Evolutionary conservation across 2,329 filamentous ascomycete genomes (phyloP), one percentile per base, ranked within the genome.

Genomic region (Diaporthe citriasiana): DNA sequence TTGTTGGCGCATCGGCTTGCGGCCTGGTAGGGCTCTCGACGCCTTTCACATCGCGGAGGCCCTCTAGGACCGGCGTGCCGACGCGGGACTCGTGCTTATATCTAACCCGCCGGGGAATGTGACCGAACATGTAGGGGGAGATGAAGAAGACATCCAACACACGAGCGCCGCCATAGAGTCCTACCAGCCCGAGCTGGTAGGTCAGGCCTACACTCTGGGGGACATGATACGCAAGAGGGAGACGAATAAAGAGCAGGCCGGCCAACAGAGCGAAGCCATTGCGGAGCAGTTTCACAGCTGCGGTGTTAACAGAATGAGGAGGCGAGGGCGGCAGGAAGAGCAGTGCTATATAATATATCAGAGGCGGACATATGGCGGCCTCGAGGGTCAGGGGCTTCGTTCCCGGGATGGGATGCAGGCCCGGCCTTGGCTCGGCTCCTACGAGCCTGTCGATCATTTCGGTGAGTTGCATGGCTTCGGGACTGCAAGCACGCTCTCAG

Each of bases 91-190:
- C 76, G 74, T 85, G 83, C 55, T 80, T 79, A 70, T 85, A 85
- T n/a, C 79, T 79, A 7, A 86, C 84, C n/a, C 84, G 76, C 17
- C 83, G 78, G 2, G 84, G 84, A 33, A 85, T 81, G 63, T 85
- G 83, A 0, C 78, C 77, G 70, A 84, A 84, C 30, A 81, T 73
- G 69, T 84, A 84, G 9, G 82, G 83, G 42, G 82, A 83, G 70
- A 86, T 81, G 76, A 85, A 85, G 79, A 86, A 86, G 13, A 81
- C 83, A 74, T 85, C 84, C 15, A 86, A 57, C 4, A 85, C 84
- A 42, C 84, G 76, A 59, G 81, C 82, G 13, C 82, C 82, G 12
- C 84, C 84, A 69, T 86, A 85, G 3, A 85, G 73, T 4, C 84
- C 84, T 1, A 86, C 83, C 9, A 86, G 81, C 6, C 82, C 82